These are phyloP conservation scores for Ceratobasidium papillatum DNA, from an alignment of 1,284 basidiomycete genomes.

Conservation along the genomic window DNA sequence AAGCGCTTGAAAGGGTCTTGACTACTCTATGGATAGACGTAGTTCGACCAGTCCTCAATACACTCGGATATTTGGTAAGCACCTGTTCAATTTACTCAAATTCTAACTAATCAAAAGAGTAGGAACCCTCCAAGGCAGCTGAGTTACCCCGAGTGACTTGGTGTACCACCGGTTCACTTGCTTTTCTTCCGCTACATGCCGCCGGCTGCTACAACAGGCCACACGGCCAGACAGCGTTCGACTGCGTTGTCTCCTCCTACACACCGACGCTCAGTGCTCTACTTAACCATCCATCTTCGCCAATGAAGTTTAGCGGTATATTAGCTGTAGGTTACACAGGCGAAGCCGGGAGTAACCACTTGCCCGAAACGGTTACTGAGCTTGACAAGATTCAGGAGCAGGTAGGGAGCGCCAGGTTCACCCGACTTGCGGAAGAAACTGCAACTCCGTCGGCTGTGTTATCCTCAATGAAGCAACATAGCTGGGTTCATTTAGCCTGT, in stretches of 20 bases:
- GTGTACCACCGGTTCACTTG: constrained; percentile 17
- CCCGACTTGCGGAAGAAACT: background rate
- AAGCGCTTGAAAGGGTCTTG: background rate
- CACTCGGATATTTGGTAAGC: constrained; percentile 6
- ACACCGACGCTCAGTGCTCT: constrained; percentile 18
- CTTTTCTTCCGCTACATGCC: constrained; percentile 19
- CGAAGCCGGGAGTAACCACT: background rate
- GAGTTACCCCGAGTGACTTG: constrained; percentile 21
- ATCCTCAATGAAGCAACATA: background rate
- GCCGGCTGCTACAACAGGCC: constrained; percentile 9
- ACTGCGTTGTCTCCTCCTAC: constrained; percentile 33
- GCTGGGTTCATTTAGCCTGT: constrained; percentile 34
- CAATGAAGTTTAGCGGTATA: background rate
- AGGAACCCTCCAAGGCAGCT: background rate
- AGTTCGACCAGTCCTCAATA: background rate
- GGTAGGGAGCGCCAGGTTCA: background rate
- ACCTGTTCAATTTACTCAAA: too few species aligned
- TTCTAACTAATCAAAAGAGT: background rate
- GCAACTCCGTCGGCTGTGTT: constrained; percentile 6
- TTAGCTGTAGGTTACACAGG: constrained; percentile 5
- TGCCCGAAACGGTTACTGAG: background rate
- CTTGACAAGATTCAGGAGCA: background rate
- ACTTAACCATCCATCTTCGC: background rate
- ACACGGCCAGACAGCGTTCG: background rate
- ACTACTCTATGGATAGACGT: background rate